These are phyloP conservation scores for Dillenia suffruticosa DNA, from an alignment of 164 flowering plant genomes.

Conservation along the genomic window DNA sequence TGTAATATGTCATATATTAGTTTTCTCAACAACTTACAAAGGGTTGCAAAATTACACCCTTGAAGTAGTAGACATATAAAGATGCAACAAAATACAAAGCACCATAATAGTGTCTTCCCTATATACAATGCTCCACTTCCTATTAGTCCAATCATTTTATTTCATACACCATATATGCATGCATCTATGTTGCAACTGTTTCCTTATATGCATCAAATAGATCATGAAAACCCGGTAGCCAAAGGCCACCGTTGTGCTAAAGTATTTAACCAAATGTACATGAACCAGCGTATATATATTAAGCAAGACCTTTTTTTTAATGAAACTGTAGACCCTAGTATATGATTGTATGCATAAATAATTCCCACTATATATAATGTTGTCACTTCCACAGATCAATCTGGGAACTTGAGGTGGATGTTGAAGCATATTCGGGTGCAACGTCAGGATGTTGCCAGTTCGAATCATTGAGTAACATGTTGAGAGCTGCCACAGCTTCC, in stretches of 20 bases:
- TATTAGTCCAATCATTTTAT: slow-evolving; percentile 9
- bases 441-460: slow-evolving; percentile 28
- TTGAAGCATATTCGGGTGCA: slow-evolving; percentile 39
- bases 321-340: slow-evolving; percentile 19
- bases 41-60: too few relatives aligned
- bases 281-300: slow-evolving; percentile 10
- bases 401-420: slow-evolving; percentile 55
- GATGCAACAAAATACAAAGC: slow-evolving; percentile 5
- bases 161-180: slow-evolving; percentile 10
- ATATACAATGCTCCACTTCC: slow-evolving; percentile 15
- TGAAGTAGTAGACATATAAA: too few relatives aligned
- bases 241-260: not conserved
- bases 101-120: slow-evolving; percentile 16
- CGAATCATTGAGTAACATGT: slow-evolving; percentile 23
- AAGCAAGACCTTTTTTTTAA: slow-evolving; percentile 13
- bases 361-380: slow-evolving; percentile 6
- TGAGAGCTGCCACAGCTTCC: slow-evolving; percentile 23
- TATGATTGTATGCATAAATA: slow-evolving; percentile 14
- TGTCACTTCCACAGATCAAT: slow-evolving; percentile 76
- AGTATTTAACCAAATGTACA: slow-evolving; percentile 40
- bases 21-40: too few relatives aligned
- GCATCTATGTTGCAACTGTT: too few relatives aligned
- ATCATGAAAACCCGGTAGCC: slow-evolving; percentile 11
- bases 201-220: slow-evolving; percentile 1
- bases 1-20: too few relatives aligned